A percentile compares a stretch with the other conserved stretches of the same genome.
phyloP scores from a whole-genome alignment of 257 asterid species.

The Agastache rugosa region DNA sequence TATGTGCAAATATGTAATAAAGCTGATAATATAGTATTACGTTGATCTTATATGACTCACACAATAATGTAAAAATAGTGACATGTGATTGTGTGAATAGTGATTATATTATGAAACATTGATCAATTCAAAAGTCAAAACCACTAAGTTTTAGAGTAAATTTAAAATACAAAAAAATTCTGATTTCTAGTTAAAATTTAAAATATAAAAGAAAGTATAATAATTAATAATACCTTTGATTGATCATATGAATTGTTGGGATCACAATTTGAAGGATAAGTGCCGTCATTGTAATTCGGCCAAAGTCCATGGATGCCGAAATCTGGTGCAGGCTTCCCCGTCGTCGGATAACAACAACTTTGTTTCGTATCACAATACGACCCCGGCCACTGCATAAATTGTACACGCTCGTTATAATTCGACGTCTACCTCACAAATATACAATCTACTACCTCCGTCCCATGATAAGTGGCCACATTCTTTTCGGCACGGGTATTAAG shows the following conservation, averaged over 20 bases:
- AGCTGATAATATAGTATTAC: no score
- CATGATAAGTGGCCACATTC: no score
- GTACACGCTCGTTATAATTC: background rate
- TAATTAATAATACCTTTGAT: conserved; percentile 66
- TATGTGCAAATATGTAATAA: no score
- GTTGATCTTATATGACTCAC: no score
- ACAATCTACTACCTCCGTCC: no score
- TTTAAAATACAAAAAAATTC: background rate
- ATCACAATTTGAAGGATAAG: conserved; percentile 82
- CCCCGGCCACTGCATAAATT: conserved; percentile 73
- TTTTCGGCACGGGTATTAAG: no score
- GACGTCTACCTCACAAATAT: no score
- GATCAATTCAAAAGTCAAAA: no score
- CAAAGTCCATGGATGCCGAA: conserved; percentile 89
- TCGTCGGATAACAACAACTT: conserved; percentile 82
- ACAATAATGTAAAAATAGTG: no score
- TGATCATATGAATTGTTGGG: conserved; percentile 57
- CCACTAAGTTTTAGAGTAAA: no score
- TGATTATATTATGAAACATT: no score
- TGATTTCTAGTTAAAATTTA: background rate
- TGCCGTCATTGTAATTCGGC: conserved; percentile 73
- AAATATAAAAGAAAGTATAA: background rate
- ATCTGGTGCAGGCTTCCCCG: conserved; percentile 73
- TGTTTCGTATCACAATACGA: conserved; percentile 72
- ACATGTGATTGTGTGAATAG: no score